phyloP scores from a whole-genome alignment of 2,329 filamentous ascomycete species.

The Fusarium incarnatum region DNA sequence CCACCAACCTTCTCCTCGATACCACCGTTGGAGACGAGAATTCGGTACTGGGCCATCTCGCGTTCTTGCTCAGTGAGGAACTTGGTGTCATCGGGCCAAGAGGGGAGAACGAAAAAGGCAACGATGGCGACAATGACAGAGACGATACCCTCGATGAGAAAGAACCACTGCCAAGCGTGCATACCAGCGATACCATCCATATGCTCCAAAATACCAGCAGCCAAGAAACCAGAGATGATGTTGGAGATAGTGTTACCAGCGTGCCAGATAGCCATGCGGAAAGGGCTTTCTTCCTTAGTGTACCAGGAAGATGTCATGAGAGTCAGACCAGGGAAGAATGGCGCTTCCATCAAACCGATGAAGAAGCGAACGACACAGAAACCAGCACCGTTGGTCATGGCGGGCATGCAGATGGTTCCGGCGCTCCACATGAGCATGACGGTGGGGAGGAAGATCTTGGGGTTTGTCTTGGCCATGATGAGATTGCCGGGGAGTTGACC shows the following conservation, averaged over 20 bases:
- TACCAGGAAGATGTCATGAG: constrained; percentile 60
- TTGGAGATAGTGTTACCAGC: constrained; percentile 61
- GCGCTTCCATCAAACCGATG: constrained; percentile 50
- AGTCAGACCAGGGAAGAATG: constrained; percentile 55
- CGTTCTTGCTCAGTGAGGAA: constrained; percentile 54
- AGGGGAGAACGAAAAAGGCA: constrained; percentile 53
- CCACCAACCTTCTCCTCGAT: constrained; percentile 53
- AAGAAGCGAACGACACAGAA: constrained; percentile 51
- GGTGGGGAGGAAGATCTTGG: constrained; percentile 51
- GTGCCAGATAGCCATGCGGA: constrained; percentile 60
- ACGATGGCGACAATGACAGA: constrained; percentile 49
- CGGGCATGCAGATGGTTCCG: constrained; percentile 58
- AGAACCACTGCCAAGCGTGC: constrained; percentile 57
- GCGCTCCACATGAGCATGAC: constrained; percentile 58
- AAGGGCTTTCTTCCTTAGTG: constrained; percentile 57
- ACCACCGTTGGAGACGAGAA: constrained; percentile 53
- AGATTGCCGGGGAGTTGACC: constrained; percentile 61
- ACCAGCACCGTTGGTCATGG: constrained; percentile 47
- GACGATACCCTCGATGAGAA: constrained; percentile 52
- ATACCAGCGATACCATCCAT: constrained; percentile 55
- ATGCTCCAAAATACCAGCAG: constrained; percentile 57
- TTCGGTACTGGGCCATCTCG: constrained; percentile 54
- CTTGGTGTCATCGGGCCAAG: constrained; percentile 48
- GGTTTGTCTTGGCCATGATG: constrained; percentile 56
- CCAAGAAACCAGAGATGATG: constrained; percentile 58